Conservation (phyloP, 2,329 filamentous ascomycete species). For the Stachybotrys echinatus region DNA sequence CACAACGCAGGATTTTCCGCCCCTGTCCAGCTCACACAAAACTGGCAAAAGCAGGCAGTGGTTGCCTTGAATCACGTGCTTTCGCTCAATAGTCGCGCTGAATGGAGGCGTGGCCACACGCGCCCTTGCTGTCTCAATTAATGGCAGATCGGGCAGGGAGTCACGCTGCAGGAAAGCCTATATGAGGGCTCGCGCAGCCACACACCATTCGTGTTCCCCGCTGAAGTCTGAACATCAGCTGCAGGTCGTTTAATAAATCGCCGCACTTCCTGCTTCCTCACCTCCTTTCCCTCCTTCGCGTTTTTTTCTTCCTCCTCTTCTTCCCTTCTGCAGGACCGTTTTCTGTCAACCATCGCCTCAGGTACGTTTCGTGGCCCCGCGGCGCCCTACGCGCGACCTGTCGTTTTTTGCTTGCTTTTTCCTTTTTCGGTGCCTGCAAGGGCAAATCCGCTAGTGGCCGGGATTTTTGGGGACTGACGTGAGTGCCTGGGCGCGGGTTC, state of each 20-base stretch:
- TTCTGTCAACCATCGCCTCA: background rate
- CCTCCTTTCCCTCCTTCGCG: background rate
- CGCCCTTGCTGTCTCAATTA: slow-evolving; percentile 9
- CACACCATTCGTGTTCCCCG: background rate
- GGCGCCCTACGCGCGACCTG: background rate
- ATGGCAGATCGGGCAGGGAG: background rate
- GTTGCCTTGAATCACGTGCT: slow-evolving; percentile 33
- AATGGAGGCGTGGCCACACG: slow-evolving; percentile 11
- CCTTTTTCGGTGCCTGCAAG: background rate
- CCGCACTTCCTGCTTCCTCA: background rate
- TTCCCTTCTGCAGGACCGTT: background rate
- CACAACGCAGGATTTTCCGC: background rate
- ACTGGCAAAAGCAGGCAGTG: slow-evolving; percentile 4
- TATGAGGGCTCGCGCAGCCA: slow-evolving; percentile 1
- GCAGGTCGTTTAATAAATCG: background rate
- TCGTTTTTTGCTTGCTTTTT: background rate
- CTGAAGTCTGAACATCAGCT: background rate
- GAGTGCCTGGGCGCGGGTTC: background rate
- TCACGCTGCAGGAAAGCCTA: background rate
- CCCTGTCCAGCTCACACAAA: background rate
- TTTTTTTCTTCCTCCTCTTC: background rate
- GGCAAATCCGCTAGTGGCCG: background rate
- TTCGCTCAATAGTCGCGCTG: slow-evolving; percentile 28
- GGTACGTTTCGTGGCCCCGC: background rate
- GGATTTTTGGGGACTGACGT: background rate